A percentile compares a stretch with the other conserved stretches of the same genome.
Evolutionary conservation across 805 yeast genomes (phyloP).

Genomic region (Saccharomycopsis javanensis): DNA sequence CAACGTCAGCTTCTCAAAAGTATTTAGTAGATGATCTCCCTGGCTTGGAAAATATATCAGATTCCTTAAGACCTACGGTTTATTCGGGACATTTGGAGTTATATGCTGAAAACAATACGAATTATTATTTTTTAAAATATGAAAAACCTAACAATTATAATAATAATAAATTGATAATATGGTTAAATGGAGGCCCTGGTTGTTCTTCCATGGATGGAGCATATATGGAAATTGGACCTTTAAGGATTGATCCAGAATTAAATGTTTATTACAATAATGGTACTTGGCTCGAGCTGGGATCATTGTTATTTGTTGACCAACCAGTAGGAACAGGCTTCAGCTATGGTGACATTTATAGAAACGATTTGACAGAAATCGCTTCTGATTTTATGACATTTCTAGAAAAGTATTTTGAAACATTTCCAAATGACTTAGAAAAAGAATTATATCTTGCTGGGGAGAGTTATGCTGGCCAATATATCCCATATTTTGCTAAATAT

Average conservation of each 20-base stretch:
- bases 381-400: slow-evolving; percentile 46
- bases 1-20: background rate
- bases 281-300: slow-evolving; percentile 59
- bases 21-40: slow-evolving; percentile 15
- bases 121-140: slow-evolving; percentile 74
- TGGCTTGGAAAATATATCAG: slow-evolving; percentile 9
- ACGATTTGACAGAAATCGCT: slow-evolving; percentile 21
- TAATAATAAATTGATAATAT: slow-evolving; percentile 40
- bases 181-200: slow-evolving; percentile 88
- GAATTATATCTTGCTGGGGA: slow-evolving; percentile 70
- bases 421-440: slow-evolving; percentile 47
- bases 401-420: slow-evolving; percentile 44
- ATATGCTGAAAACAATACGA: slow-evolving; percentile 41
- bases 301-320: slow-evolving; percentile 65
- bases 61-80: slow-evolving; percentile 28
- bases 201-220: slow-evolving; percentile 86
- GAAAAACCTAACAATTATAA: slow-evolving; percentile 20
- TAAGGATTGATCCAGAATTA: slow-evolving; percentile 36
- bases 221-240: slow-evolving; percentile 70
- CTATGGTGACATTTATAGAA: slow-evolving; percentile 30
- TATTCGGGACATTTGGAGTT: slow-evolving; percentile 59
- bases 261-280: slow-evolving; percentile 44
- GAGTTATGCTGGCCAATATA: slow-evolving; percentile 78
- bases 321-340: slow-evolving; percentile 77
- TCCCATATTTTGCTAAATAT: slow-evolving; percentile 59